Evolutionary conservation across 129 eudicot genomes (phyloP).

Genomic region (Sambucus nigra): DNA sequence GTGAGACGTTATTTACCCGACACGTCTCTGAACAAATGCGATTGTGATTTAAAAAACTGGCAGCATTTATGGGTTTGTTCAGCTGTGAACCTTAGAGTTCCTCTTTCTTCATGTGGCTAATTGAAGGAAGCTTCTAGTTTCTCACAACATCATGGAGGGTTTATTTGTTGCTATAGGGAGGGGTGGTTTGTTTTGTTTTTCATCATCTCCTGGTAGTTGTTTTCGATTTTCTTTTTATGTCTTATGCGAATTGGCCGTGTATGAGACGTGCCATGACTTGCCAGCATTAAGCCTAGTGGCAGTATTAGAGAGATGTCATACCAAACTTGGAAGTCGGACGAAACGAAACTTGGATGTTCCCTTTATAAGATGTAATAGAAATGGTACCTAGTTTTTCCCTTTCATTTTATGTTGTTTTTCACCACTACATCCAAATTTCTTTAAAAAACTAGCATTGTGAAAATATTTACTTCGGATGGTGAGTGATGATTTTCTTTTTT

Average conservation of each 20-base stretch:
- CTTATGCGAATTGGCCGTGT: too few species aligned
- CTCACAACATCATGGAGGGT: slow-evolving; percentile 2
- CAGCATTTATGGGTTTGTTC: slow-evolving; percentile 8
- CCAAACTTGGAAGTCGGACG: background rate
- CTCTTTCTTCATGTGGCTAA: background rate
- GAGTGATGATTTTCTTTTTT: slow-evolving; percentile 18
- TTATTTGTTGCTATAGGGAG: slow-evolving; percentile 9
- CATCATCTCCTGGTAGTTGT: background rate
- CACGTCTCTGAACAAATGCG: too few species aligned
- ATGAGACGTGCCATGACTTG: background rate
- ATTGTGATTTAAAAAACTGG: too few species aligned
- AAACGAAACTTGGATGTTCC: background rate
- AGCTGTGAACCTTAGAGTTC: background rate
- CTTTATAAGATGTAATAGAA: background rate
- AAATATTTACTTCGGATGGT: slow-evolving; percentile 10
- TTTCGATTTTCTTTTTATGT: too few species aligned
- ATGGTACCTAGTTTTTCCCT: slow-evolving; percentile 5
- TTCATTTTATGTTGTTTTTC: background rate
- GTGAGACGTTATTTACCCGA: too few species aligned
- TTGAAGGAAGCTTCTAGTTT: background rate
- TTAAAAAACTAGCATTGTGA: slow-evolving; percentile 1
- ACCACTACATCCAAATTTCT: background rate
- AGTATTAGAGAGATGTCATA: background rate
- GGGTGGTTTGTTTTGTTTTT: background rate
- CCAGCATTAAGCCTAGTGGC: background rate